Base-by-base conservation (phyloP, 148 eudicot genomes). In the Salicornia ramosissima region DNA sequence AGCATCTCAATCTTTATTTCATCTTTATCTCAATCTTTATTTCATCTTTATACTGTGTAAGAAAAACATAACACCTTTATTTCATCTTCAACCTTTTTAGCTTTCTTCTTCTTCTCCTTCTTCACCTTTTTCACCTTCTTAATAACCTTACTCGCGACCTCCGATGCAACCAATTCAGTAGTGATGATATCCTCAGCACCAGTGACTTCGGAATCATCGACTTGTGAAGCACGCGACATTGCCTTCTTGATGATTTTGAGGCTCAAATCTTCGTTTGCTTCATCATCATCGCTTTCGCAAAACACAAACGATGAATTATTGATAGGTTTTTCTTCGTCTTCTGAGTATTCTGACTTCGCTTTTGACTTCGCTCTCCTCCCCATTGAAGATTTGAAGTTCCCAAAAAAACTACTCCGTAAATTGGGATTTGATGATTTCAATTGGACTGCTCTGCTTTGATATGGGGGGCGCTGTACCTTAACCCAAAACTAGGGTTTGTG, bases 251-350 rank as follows among this genome's bases (percentile, higher is more conserved):
- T 88, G 67, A 94, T 88, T 73, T 83, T 89, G 61, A 94, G 85
- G 75, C 93, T 88, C 75, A 90, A 76, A 74, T 94, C 99, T 56
- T 91, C 99, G 61, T 94, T 87, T 9, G 91, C 98, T 51, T 82
- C 97, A 10, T 75, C 91, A 21, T 87, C 94, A 9, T 89, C 92
- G 64, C 81, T 80, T 13, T 79, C 82, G 18, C 68, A 63, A 56
- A 52, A 58, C 28, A 40, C 56, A 18, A 67, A 47, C 5, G 50
- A 50, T 6, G 31, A 34, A 21, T 49, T n/a, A 5, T 22, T 42
- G n/a, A 14, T 10, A 25, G 69, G 43, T 64, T 72, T 29, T 0
- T 3, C 31, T 50, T 62, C 78, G 40, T 66, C 72, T 0, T 79
- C 78, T 2, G 74, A 77, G 26, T 3, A 64, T 5, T 79, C 78